These are phyloP conservation scores for Colletotrichum simmondsii DNA, from an alignment of 2,329 filamentous ascomycete species.

Conservation along the genomic window DNA sequence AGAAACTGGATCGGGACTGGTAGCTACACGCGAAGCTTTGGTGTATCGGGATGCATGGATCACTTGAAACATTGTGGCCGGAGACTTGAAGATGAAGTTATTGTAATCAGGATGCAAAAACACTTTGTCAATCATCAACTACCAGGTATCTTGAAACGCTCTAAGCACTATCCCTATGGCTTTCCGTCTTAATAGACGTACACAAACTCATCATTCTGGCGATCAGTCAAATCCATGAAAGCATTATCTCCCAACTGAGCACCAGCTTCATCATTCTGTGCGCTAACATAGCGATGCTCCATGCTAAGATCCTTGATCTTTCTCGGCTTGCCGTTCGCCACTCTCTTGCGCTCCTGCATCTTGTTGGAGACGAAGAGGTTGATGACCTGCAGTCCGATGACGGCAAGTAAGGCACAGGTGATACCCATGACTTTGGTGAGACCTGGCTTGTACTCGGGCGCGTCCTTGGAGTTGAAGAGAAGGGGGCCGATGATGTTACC, in stretches of 20 bases:
- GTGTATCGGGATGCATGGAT: not conserved
- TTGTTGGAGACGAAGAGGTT: conserved; percentile 53
- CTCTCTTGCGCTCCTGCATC: conserved; percentile 63
- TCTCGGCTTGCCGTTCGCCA: conserved; percentile 69
- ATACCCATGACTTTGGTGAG: conserved; percentile 66
- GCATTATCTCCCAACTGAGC: conserved; percentile 58
- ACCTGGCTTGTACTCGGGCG: conserved; percentile 68
- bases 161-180: not conserved
- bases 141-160: not conserved
- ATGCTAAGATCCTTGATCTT: conserved; percentile 69
- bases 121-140: no score
- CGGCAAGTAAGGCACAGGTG: conserved; percentile 56
- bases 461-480: conserved; percentile 67
- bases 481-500: conserved; percentile 77
- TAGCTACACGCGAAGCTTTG: not conserved
- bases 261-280: conserved; percentile 40
- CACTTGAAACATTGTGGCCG: not conserved
- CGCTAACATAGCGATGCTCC: conserved; percentile 59
- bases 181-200: conserved; percentile 61
- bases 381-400: conserved; percentile 21
- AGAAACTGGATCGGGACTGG: conserved; percentile 3
- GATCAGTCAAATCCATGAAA: conserved; percentile 71
- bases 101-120: not conserved
- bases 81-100: no score
- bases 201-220: conserved; percentile 75